These are phyloP conservation scores for Hebeloma cylindrosporum DNA, from an alignment of 768 basidiomycete species.

Conservation along the genomic window DNA sequence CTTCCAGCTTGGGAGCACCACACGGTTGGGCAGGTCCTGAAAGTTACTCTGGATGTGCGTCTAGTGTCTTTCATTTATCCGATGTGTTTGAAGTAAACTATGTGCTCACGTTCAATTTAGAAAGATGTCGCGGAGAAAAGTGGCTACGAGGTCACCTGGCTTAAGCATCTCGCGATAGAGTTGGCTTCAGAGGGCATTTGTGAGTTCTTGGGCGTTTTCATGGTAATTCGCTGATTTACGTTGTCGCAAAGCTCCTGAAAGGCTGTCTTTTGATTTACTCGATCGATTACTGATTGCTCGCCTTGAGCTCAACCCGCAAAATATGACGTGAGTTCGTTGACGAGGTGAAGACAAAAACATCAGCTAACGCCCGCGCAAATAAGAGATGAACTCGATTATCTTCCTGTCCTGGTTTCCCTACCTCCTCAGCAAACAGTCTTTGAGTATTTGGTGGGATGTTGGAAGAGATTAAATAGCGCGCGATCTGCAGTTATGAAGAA, in stretches of 20 bases:
- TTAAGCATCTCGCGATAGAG: conserved; percentile 74
- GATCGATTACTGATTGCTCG: conserved; percentile 84
- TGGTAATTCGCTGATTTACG: conserved; percentile 8
- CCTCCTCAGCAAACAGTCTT: conserved; percentile 79
- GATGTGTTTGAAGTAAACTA: not conserved
- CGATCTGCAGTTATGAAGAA: conserved; percentile 59
- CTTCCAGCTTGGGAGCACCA: conserved; percentile 72
- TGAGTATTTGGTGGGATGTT: conserved; percentile 87
- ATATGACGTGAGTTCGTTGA: conserved; percentile 57
- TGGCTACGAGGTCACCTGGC: conserved; percentile 75
- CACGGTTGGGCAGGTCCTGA: conserved; percentile 64
- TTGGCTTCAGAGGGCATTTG: conserved; percentile 57
- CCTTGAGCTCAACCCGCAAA: conserved; percentile 73
- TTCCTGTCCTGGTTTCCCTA: conserved; percentile 72
- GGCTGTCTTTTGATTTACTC: conserved; percentile 55
- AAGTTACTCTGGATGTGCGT: conserved; percentile 79
- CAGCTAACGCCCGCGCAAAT: conserved; percentile 9
- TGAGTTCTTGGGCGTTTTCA: conserved; percentile 28
- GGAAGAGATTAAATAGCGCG: conserved; percentile 78
- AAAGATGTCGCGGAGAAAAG: conserved; percentile 57
- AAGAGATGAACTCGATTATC: conserved; percentile 76
- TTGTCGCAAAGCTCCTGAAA: conserved; percentile 32
- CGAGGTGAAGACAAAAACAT: not conserved
- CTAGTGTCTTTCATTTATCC: not conserved
- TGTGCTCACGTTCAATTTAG: conserved; percentile 33